A percentile compares a stretch with the other conserved stretches of the same genome.
These are phyloP conservation scores for Chlorella sp. DNA, from an alignment of 139 green algal species.

Conservation along the genomic window DNA sequence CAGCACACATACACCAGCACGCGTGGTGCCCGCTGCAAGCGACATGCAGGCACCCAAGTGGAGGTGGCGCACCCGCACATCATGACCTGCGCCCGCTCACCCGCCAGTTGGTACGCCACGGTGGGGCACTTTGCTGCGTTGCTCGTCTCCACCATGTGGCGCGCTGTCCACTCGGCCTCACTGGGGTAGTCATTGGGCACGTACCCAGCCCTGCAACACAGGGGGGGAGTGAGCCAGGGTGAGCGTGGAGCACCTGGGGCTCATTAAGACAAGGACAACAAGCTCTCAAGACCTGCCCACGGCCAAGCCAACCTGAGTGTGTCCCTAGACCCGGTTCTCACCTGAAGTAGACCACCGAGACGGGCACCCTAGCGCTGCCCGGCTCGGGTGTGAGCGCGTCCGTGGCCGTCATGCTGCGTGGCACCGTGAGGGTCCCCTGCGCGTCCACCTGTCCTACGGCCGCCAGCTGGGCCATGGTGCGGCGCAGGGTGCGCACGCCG, in stretches of 20 bases:
- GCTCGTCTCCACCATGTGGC: conserved; percentile 70
- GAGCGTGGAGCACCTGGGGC: no score
- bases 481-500: conserved; percentile 57
- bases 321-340: background rate
- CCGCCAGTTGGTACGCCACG: conserved; percentile 86
- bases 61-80: no score
- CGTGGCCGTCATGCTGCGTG: background rate
- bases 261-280: background rate
- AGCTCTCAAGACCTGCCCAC: background rate
- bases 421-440: background rate
- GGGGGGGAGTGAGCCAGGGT: no score
- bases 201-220: conserved; percentile 42
- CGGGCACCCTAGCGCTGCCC: background rate
- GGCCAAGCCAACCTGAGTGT: background rate
- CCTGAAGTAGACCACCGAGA: conserved; percentile 47
- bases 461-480: conserved; percentile 64
- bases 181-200: conserved; percentile 81
- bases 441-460: conserved; percentile 22
- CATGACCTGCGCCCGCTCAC: no score
- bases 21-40: no score
- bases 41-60: no score
- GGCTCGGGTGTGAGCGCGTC: background rate
- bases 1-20: no score
- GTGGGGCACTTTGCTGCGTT: conserved; percentile 81
- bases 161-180: conserved; percentile 71